These are phyloP conservation scores for Stephanodiscus minutulus DNA, from an alignment of 108 stramenopile genomes.

Conservation along the genomic window DNA sequence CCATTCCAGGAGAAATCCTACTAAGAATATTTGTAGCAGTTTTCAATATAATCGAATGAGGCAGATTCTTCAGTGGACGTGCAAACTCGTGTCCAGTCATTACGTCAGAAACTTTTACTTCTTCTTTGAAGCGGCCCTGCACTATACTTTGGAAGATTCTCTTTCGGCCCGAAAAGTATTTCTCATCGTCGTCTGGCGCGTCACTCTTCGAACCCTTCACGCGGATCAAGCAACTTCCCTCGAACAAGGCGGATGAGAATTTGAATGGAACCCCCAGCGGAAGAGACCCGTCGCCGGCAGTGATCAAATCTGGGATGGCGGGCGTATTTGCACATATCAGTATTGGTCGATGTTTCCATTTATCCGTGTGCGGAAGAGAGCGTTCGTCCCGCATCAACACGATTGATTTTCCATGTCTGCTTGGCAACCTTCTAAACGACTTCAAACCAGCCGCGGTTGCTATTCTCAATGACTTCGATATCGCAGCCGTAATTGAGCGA, in stretches of 20 bases:
- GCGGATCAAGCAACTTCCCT: slow-evolving; percentile 56
- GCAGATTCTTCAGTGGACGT: slow-evolving; percentile 51
- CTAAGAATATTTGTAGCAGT: slow-evolving; percentile 47
- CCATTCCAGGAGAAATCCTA: slow-evolving; percentile 38
- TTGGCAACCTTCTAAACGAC: not conserved
- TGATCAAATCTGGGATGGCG: slow-evolving; percentile 27
- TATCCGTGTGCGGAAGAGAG: slow-evolving; percentile 32
- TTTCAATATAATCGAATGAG: slow-evolving; percentile 47
- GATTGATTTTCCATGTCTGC: slow-evolving; percentile 6
- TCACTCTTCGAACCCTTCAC: slow-evolving; percentile 44
- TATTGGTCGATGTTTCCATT: slow-evolving; percentile 52
- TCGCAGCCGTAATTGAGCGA: not conserved
- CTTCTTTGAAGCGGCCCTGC: slow-evolving; percentile 68
- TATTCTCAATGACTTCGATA: not conserved
- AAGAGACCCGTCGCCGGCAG: slow-evolving; percentile 21
- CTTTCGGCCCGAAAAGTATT: slow-evolving; percentile 62
- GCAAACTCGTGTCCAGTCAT: slow-evolving; percentile 58
- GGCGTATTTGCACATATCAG: slow-evolving; percentile 49
- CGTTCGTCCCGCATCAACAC: slow-evolving; percentile 27
- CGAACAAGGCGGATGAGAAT: slow-evolving; percentile 62
- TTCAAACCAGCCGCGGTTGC: not conserved
- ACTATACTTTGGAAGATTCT: slow-evolving; percentile 59
- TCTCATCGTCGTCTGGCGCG: slow-evolving; percentile 35
- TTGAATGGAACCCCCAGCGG: slow-evolving; percentile 46
- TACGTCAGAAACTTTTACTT: slow-evolving; percentile 53